These are phyloP conservation scores for Lentinula lateritia DNA, from an alignment of 768 basidiomycete species.

Conservation along the genomic window DNA sequence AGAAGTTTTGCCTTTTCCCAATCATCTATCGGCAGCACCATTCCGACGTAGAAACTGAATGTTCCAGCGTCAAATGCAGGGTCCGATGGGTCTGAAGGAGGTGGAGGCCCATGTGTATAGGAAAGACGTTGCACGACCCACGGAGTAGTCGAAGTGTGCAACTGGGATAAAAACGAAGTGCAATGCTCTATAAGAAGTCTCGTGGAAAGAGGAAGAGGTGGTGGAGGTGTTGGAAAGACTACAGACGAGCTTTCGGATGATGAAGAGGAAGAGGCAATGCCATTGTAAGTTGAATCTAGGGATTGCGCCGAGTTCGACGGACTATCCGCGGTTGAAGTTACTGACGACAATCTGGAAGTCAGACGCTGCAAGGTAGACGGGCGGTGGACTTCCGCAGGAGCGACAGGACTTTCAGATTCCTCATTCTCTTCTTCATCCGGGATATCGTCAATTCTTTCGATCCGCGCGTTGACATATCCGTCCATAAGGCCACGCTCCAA, in stretches of 20 bases:
- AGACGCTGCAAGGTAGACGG: not conserved
- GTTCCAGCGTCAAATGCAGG: slow-evolving; percentile 43
- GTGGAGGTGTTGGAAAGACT: slow-evolving; percentile 18
- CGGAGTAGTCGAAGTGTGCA: slow-evolving; percentile 71
- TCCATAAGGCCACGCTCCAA: slow-evolving; percentile 80
- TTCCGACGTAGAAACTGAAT: slow-evolving; percentile 89
- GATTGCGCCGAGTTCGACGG: not conserved
- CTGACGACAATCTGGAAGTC: not conserved
- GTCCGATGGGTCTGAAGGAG: slow-evolving; percentile 26
- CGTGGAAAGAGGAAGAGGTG: slow-evolving; percentile 4
- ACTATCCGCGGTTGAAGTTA: not conserved
- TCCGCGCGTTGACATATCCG: slow-evolving; percentile 83
- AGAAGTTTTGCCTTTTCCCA: slow-evolving; percentile 83
- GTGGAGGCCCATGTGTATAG: slow-evolving; percentile 66
- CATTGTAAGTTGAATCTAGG: not conserved
- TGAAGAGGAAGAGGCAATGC: not conserved
- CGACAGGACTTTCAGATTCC: not conserved
- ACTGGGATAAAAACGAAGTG: slow-evolving; percentile 53
- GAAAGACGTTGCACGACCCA: slow-evolving; percentile 91
- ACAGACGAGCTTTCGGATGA: not conserved
- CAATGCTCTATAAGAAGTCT: slow-evolving; percentile 45
- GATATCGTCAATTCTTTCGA: slow-evolving; percentile 53
- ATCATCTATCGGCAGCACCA: slow-evolving; percentile 88
- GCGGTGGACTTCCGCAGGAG: not conserved
- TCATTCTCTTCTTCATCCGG: slow-evolving; percentile 32